A percentile compares a stretch with the other conserved stretches of the same genome.
Conservation (phyloP, 2,329 filamentous ascomycete genomes). For the Alternaria arborescens region DNA sequence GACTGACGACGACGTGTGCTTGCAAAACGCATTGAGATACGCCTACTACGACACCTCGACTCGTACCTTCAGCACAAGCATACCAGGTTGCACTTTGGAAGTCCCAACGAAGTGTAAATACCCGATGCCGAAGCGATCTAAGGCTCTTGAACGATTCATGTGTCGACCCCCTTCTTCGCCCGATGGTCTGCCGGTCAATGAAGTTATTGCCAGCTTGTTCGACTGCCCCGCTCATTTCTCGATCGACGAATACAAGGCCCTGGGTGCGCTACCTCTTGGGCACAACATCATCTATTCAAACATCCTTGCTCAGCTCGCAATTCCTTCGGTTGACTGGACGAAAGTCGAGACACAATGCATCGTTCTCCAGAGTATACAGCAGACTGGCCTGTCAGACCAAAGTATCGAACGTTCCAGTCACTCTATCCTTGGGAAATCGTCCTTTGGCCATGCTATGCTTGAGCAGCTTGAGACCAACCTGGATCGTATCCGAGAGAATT, state of each 20-base stretch:
- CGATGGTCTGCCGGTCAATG: conserved; percentile 56
- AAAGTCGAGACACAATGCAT: conserved; percentile 59
- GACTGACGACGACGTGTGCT: conserved; percentile 52
- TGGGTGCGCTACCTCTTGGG: conserved; percentile 61
- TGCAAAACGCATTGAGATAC: conserved; percentile 58
- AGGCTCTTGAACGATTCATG: conserved; percentile 54
- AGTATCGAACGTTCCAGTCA: conserved; percentile 49
- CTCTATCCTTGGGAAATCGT: conserved; percentile 42
- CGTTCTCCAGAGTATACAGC: conserved; percentile 60
- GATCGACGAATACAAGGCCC: conserved; percentile 63
- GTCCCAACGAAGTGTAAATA: conserved; percentile 52
- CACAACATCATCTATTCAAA: conserved; percentile 42
- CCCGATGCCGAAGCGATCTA: conserved; percentile 45
- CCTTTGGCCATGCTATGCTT: conserved; percentile 41
- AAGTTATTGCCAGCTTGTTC: conserved; percentile 54
- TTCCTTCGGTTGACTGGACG: conserved; percentile 52
- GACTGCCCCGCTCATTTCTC: conserved; percentile 60
- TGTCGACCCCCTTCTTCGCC: conserved; percentile 40
- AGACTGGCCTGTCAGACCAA: conserved; percentile 54
- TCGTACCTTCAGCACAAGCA: conserved; percentile 24
- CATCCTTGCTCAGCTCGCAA: conserved; percentile 43
- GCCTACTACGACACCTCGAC: conserved; percentile 35
- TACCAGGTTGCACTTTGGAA: conserved; percentile 21
- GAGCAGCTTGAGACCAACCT: conserved; percentile 25
- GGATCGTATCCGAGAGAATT: conserved; percentile 31